Evolutionary conservation across 2,329 filamentous ascomycete species (phyloP), one percentile per base, ranked within the genome.

Genomic region (Aspergillus japonicus): DNA sequence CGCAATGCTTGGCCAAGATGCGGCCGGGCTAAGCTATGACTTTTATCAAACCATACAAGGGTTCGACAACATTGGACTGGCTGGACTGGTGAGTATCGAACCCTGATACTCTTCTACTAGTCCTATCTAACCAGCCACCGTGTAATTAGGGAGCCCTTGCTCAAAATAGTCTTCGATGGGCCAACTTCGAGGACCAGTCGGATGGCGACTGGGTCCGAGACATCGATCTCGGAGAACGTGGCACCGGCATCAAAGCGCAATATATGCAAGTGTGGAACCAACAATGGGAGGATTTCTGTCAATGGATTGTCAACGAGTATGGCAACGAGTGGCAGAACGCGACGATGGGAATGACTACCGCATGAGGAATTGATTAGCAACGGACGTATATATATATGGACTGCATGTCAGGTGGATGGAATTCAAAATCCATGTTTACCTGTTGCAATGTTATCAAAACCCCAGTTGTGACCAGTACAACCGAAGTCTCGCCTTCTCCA

Each of bases 11-110:
- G 92, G 92, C 7, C 91, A 96, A 70, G 89, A 90, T 58, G 86
- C 84, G 2, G 88, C 86, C 8, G 92, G 91, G 29, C 88, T 94
- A 83, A 93, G 89, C 8, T 91, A 96, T 75, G 92, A 96, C 76
- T 96, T 96, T 75, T 96, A 91, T 90, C 91, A 96, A 76, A 89
- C 90, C 2, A 80, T 96, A 21, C 92, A 96, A 75, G 92, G 89
- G 0, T 96, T 92, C 87, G 90, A 96, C 59, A 96, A 95, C 69
- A 83, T 96, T 3, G 93, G 92, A 0, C 82, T 96, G 1, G 91
- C 90, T n/a, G 93, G 92, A 0, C 77, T 96, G 56, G 93, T 89
- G 0, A 89, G 61, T 50, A 6, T 5, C 24, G 3, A 5, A n/a
- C n/a, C 31, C 16, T 1, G 14, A 5, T 29, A 21, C 7, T 44